A percentile compares a stretch with the other conserved stretches of the same genome.
These are phyloP conservation scores for Ensete ventricosum DNA, from an alignment of 176 grass and related monocot species.

Conservation along the genomic window DNA sequence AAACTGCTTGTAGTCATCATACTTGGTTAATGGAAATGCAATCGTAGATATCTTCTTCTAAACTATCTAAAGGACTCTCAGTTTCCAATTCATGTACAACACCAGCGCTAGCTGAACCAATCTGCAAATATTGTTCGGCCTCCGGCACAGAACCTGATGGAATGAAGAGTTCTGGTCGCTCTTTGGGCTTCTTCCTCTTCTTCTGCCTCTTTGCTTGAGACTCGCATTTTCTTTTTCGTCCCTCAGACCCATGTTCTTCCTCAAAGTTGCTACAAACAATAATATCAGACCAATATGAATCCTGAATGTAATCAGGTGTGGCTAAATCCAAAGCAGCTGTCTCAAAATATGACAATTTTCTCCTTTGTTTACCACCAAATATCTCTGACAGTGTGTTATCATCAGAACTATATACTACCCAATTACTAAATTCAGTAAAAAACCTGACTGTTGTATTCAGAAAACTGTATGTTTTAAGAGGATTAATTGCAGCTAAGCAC, in stretches of 20 bases:
- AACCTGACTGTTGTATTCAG: conserved; percentile 40
- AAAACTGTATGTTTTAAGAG: conserved; percentile 29
- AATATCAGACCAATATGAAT: conserved; percentile 94
- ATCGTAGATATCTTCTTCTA: conserved; percentile 15
- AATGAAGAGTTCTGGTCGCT: conserved; percentile 4
- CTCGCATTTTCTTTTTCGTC: conserved; percentile 39
- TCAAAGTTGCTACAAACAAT: conserved; percentile 57
- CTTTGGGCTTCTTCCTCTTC: conserved; percentile 23
- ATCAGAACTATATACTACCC: conserved; percentile 3
- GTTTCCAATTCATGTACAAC: conserved; percentile 5
- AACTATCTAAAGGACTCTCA: conserved; percentile 11
- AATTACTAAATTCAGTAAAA: conserved; percentile 66
- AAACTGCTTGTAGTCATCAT: conserved; percentile 35
- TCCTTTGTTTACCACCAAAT: conserved; percentile 31
- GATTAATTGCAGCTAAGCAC: conserved; percentile 34
- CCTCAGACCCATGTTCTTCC: conserved; percentile 36
- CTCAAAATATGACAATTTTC: conserved; percentile 17
- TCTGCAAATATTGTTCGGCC: neutral
- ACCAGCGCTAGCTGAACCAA: conserved; percentile 6
- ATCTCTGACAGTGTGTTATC: conserved; percentile 35
- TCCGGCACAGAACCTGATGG: neutral
- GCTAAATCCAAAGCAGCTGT: conserved; percentile 42
- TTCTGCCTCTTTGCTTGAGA: conserved; percentile 11
- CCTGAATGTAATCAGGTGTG: conserved; percentile 52
- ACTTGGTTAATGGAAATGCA: conserved; percentile 31